A percentile compares a stretch with the other conserved stretches of the same genome.
phyloP scores from a whole-genome alignment of 768 basidiomycete genomes.

The Lactarius psammicola region DNA sequence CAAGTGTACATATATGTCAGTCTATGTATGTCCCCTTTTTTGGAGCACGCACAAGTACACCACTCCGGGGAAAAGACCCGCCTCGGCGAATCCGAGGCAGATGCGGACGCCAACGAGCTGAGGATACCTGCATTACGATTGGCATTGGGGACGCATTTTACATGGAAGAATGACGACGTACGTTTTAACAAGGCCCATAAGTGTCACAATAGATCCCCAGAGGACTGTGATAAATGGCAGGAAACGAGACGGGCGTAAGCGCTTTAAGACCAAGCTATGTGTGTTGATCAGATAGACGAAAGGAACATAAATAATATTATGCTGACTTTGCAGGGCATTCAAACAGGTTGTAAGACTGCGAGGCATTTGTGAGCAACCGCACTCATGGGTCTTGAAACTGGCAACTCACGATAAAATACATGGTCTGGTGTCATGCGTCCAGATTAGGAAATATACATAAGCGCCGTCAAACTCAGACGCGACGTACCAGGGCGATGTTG shows the following conservation, averaged over 20 bases:
- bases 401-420: constrained; percentile 64
- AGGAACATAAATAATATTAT: constrained; percentile 22
- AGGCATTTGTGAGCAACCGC: neutral
- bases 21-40: neutral
- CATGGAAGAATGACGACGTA: constrained; percentile 31
- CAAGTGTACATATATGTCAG: neutral
- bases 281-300: neutral
- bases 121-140: constrained; percentile 45
- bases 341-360: constrained; percentile 56
- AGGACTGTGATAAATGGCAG: constrained; percentile 62
- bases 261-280: constrained; percentile 52
- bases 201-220: constrained; percentile 65
- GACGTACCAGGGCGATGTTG: constrained; percentile 59
- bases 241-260: constrained; percentile 67
- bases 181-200: constrained; percentile 70
- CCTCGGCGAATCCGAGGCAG: constrained; percentile 64
- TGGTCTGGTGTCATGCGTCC: constrained; percentile 44
- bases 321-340: constrained; percentile 68
- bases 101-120: constrained; percentile 58
- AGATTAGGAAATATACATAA: neutral
- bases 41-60: constrained; percentile 60
- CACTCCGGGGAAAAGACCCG: constrained; percentile 71
- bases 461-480: constrained; percentile 18
- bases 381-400: neutral
- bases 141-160: neutral